Percentiles rank a stretch among this genome's conserved stretches.
phyloP scores from a whole-genome alignment of 495 filamentous ascomycete species.

The Daldinia decipiens region DNA sequence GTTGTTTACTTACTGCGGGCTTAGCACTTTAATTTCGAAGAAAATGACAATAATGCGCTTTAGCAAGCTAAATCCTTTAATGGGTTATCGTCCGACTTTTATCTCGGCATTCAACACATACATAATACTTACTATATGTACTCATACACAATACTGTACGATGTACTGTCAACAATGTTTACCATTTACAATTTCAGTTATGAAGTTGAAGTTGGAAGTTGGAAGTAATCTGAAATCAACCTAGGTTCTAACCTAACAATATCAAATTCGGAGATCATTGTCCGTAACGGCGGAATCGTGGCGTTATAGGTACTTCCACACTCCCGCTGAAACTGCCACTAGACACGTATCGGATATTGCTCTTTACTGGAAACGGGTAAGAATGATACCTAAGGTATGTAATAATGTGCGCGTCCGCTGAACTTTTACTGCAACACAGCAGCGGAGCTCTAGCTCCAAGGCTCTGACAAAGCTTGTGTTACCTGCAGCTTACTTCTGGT shows the following conservation, averaged over 20 bases:
- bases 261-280: neutral
- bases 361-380: neutral
- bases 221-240: too few species aligned
- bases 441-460: slow-evolving; percentile 28
- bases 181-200: too few species aligned
- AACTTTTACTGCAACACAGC: slow-evolving; percentile 7
- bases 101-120: neutral
- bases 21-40: slow-evolving; percentile 24
- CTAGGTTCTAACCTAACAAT: too few species aligned
- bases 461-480: neutral
- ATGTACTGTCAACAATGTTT: too few species aligned
- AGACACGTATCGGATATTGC: neutral
- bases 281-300: slow-evolving; percentile 16
- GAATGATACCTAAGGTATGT: neutral
- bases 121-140: neutral
- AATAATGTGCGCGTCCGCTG: slow-evolving; percentile 3
- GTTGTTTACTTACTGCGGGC: neutral
- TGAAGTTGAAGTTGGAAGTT: too few species aligned
- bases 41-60: slow-evolving; percentile 24
- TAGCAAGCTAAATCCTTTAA: slow-evolving; percentile 18
- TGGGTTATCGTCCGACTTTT: slow-evolving; percentile 11
- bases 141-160: neutral
- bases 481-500: neutral
- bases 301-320: slow-evolving; percentile 26
- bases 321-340: slow-evolving; percentile 18